Evolutionary conservation across 768 basidiomycete species (phyloP).

Genomic region (Cytidiella melzeri): DNA sequence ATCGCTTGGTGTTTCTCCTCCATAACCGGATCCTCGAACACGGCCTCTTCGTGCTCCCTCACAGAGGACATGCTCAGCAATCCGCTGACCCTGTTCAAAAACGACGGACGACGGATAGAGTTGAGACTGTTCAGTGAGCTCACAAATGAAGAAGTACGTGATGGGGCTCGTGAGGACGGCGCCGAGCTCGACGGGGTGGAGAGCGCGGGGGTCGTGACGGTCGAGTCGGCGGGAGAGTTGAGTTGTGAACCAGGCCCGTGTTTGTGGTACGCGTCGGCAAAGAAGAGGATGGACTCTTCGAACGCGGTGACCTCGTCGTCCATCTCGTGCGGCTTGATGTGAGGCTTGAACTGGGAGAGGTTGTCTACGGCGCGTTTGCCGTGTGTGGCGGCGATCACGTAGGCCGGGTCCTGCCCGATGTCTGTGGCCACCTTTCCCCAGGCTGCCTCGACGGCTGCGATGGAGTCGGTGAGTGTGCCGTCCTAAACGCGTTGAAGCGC

Average conservation of each 20-base stretch:
- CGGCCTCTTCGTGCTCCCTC: conserved; percentile 24
- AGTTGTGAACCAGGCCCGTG: conserved; percentile 34
- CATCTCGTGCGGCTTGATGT: conserved; percentile 50
- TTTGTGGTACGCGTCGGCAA: conserved; percentile 50
- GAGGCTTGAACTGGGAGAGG: conserved; percentile 52
- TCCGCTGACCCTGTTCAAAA: conserved; percentile 34
- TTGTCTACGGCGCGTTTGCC: conserved; percentile 75
- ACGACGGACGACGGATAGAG: conserved; percentile 40
- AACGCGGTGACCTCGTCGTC: conserved; percentile 51
- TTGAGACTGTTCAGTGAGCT: conserved; percentile 19
- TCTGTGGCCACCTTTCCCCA: conserved; percentile 69
- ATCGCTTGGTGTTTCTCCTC: conserved; percentile 31
- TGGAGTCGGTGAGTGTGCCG: conserved; percentile 69
- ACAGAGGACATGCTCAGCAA: conserved; percentile 32
- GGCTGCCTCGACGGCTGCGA: conserved; percentile 68
- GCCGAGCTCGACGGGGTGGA: conserved; percentile 29
- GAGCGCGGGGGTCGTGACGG: conserved; percentile 38
- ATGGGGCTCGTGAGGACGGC: conserved; percentile 36
- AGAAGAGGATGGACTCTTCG: conserved; percentile 58
- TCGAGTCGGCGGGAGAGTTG: conserved; percentile 17
- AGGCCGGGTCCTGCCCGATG: conserved; percentile 58
- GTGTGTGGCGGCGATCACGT: conserved; percentile 68
- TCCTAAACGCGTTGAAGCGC: conserved; percentile 39
- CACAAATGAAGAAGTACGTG: conserved; percentile 38
- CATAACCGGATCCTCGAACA: conserved; percentile 27